Percentiles rank a stretch among this genome's conserved stretches.
Conservation (phyloP, 345 rosid genomes). For the Microthlaspi erraticum region DNA sequence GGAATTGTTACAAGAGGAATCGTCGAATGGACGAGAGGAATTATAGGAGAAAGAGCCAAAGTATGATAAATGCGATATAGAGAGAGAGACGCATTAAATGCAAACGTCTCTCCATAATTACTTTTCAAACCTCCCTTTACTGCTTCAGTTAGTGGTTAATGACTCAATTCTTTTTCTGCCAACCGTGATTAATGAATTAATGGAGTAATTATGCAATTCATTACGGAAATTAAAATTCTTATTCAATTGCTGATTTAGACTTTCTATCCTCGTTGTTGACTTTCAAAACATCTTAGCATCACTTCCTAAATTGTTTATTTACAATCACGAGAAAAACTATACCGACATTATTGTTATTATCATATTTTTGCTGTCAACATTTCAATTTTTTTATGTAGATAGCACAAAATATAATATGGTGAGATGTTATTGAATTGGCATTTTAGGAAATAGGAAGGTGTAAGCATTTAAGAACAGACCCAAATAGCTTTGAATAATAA, state of each 20-base stretch:
- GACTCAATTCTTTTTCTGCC: slow-evolving; percentile 1
- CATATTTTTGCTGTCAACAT: background rate
- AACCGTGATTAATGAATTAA: slow-evolving; percentile 12
- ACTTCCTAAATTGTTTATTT: slow-evolving; percentile 24
- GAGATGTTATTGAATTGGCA: slow-evolving; percentile 27
- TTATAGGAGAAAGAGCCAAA: slow-evolving; percentile 40
- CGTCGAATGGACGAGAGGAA: slow-evolving; percentile 40
- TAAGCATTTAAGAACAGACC: slow-evolving; percentile 36
- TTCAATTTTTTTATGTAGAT: background rate
- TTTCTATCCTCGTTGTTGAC: slow-evolving; percentile 23
- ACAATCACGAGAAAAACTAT: slow-evolving; percentile 15
- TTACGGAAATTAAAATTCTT: background rate
- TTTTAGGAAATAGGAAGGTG: slow-evolving; percentile 44
- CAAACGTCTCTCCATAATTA: slow-evolving; percentile 27
- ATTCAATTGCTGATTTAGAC: slow-evolving; percentile 19
- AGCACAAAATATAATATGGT: slow-evolving; percentile 1
- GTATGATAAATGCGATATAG: slow-evolving; percentile 26
- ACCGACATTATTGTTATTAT: slow-evolving; percentile 25
- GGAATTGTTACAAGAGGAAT: slow-evolving; percentile 28
- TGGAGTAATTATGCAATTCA: background rate
- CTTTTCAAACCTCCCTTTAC: slow-evolving; percentile 34
- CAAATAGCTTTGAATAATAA: slow-evolving; percentile 34
- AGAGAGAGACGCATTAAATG: slow-evolving; percentile 37
- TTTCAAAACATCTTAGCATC: slow-evolving; percentile 17
- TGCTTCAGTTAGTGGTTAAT: slow-evolving; percentile 30